Percentiles rank a stretch among this genome's conserved stretches.
These are phyloP conservation scores for Serendipita vermifera DNA, from an alignment of 768 basidiomycete species.

Conservation along the genomic window DNA sequence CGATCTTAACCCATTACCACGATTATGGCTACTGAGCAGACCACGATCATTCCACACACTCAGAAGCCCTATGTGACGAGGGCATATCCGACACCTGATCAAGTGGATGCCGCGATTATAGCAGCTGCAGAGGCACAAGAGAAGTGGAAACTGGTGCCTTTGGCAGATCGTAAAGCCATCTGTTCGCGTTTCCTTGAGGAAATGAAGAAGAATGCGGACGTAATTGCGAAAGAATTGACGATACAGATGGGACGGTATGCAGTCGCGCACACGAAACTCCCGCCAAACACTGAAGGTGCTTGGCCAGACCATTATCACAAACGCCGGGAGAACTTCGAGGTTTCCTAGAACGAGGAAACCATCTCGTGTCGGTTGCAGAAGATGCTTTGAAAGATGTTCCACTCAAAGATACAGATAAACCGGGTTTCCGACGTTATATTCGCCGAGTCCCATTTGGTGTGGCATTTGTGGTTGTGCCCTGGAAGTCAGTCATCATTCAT, in stretches of 20 bases:
- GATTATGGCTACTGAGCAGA: constrained; percentile 34
- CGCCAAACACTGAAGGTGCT: neutral
- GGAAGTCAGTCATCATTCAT: constrained; percentile 54
- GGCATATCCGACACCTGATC: constrained; percentile 43
- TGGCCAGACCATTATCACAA: constrained; percentile 61
- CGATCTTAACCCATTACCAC: neutral
- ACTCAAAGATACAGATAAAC: constrained; percentile 63
- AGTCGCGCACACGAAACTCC: neutral
- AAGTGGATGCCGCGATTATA: constrained; percentile 49
- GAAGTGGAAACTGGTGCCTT: constrained; percentile 47
- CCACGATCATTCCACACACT: constrained; percentile 72
- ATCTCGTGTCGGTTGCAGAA: constrained; percentile 76
- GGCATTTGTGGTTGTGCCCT: constrained; percentile 76
- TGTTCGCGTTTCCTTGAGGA: constrained; percentile 55
- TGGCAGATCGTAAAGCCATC: constrained; percentile 54
- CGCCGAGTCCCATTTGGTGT: constrained; percentile 76
- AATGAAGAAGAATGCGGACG: constrained; percentile 40
- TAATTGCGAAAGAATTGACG: constrained; percentile 64
- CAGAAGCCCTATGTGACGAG: constrained; percentile 58
- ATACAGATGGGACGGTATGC: constrained; percentile 83
- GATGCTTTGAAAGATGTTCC: constrained; percentile 59
- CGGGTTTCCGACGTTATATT: constrained; percentile 75
- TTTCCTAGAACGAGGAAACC: constrained; percentile 64
- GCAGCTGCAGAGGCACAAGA: constrained; percentile 56
- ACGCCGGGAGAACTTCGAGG: constrained; percentile 68